phyloP scores from a whole-genome alignment of 305 asterid species.

The Fraxinus dipetala region DNA sequence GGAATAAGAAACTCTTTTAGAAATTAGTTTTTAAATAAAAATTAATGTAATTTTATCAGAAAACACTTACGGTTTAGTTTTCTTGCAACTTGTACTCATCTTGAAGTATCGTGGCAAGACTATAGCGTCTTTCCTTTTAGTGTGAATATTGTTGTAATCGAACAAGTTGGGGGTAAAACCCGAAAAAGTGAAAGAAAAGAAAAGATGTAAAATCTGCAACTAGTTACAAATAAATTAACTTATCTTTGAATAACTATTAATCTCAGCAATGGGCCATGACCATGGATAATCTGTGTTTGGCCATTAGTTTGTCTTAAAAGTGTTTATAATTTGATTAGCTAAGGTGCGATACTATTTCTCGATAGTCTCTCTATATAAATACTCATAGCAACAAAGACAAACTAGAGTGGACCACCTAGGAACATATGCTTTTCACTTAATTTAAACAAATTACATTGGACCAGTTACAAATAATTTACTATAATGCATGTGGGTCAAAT shows the following conservation, averaged over 20 bases:
- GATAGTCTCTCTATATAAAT: background rate
- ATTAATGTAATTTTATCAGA: too few relatives aligned
- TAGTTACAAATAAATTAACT: background rate
- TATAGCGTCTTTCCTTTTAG: background rate
- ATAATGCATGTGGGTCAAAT: background rate
- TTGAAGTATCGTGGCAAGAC: background rate
- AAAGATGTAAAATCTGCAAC: background rate
- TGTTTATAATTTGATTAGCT: background rate
- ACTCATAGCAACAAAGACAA: background rate
- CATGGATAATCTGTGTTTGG: background rate
- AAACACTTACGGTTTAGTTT: too few relatives aligned
- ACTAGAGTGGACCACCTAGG: background rate
- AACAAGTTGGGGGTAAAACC: background rate
- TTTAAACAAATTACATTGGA: background rate
- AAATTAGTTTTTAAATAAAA: too few relatives aligned
- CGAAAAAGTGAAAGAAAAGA: background rate
- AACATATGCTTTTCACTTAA: background rate
- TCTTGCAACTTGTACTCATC: background rate
- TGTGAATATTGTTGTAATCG: background rate
- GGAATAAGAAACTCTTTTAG: background rate
- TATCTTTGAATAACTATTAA: background rate
- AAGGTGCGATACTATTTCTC: background rate
- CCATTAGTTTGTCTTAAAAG: background rate
- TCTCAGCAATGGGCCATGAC: background rate
- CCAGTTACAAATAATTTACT: background rate